A percentile compares a stretch with the other conserved stretches of the same genome.
These are phyloP conservation scores for Malus orientalis DNA, from an alignment of 306 rosid genomes.

Conservation along the genomic window DNA sequence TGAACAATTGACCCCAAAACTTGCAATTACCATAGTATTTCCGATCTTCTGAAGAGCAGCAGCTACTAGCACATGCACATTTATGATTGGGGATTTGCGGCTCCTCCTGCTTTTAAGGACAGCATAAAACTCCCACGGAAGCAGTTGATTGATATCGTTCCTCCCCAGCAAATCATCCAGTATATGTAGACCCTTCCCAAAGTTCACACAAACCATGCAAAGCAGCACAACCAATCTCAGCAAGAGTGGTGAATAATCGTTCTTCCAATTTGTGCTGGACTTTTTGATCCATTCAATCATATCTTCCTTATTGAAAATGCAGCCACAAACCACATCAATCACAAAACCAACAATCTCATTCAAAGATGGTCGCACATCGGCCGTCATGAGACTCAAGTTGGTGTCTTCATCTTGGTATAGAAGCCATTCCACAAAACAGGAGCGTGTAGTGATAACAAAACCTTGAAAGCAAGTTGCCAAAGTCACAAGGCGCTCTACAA, in stretches of 20 bases:
- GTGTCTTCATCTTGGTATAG: constrained; percentile 23
- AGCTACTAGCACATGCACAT: constrained; percentile 30
- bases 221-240: constrained; percentile 29
- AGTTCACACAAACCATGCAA: constrained; percentile 35
- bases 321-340: neutral
- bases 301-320: constrained; percentile 3
- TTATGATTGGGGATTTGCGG: neutral
- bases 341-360: constrained; percentile 9
- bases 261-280: constrained; percentile 1
- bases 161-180: constrained; percentile 16
- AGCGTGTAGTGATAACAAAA: constrained; percentile 36
- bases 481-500: constrained; percentile 54
- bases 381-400: neutral
- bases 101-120: constrained; percentile 17
- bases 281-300: constrained; percentile 35
- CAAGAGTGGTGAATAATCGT: constrained; percentile 27
- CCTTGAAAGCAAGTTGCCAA: constrained; percentile 23
- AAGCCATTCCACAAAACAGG: constrained; percentile 63
- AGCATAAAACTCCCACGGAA: constrained; percentile 23
- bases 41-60: constrained; percentile 34
- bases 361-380: neutral
- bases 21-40: constrained; percentile 46
- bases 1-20: constrained; percentile 6
- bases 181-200: constrained; percentile 10
- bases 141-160: neutral